phyloP scores from a whole-genome alignment of 176 grass and related monocot species.

The Areca catechu region DNA sequence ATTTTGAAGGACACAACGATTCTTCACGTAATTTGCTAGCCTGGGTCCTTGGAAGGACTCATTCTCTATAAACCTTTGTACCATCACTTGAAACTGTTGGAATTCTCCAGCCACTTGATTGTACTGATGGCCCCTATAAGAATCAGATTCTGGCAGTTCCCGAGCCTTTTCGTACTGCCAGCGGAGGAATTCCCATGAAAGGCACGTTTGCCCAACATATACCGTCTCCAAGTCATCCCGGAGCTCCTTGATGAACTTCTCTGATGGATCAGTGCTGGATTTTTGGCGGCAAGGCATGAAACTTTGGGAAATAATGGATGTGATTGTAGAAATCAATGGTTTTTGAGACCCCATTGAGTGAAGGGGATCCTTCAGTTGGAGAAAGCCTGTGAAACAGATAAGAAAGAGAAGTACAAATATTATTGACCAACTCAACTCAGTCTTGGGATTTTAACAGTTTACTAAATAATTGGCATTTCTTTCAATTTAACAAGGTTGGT shows the following conservation, averaged over 20 bases:
- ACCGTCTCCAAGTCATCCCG: constrained; percentile 72
- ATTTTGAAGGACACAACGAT: constrained; percentile 57
- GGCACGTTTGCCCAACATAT: constrained; percentile 87
- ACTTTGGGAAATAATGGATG: constrained; percentile 69
- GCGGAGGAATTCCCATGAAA: constrained; percentile 92
- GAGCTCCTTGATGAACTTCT: constrained; percentile 68
- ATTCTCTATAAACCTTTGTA: constrained; percentile 80
- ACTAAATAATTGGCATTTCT: too few species aligned
- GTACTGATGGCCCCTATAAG: constrained; percentile 69
- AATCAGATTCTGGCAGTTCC: constrained; percentile 61
- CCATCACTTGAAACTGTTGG: constrained; percentile 87
- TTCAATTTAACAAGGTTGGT: too few species aligned
- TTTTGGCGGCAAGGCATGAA: constrained; percentile 33
- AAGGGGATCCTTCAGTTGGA: constrained; percentile 62
- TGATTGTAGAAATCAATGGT: constrained; percentile 42
- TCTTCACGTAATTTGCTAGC: constrained; percentile 83
- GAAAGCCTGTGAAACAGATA: constrained; percentile 42
- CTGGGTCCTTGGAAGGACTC: constrained; percentile 79
- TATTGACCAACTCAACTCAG: too few species aligned
- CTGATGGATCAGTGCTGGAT: constrained; percentile 44
- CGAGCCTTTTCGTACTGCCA: constrained; percentile 89
- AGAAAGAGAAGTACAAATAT: neutral
- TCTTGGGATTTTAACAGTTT: neutral
- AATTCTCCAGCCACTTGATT: constrained; percentile 82
- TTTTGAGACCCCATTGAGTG: constrained; percentile 45